Evolutionary conservation across 345 rosid genomes (phyloP).

Genomic region (Streptanthus diversifolius): DNA sequence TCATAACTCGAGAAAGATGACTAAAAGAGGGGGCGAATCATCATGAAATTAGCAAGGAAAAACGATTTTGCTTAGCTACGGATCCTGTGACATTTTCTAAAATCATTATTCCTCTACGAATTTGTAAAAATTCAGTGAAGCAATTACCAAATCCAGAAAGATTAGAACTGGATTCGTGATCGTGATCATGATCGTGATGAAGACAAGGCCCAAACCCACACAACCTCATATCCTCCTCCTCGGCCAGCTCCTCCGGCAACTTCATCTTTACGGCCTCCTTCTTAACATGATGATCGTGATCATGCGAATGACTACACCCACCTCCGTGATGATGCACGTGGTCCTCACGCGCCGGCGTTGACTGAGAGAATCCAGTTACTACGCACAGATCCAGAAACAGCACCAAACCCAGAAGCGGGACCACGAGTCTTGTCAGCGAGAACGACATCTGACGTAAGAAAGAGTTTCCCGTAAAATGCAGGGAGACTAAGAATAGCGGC

Average conservation of each 20-base stretch:
- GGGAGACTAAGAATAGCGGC: slow-evolving; percentile 22
- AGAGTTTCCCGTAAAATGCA: background rate
- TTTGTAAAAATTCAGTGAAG: background rate
- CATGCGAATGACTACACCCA: slow-evolving; percentile 47
- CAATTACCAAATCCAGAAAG: slow-evolving; percentile 62
- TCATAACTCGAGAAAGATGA: background rate
- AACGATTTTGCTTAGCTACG: background rate
- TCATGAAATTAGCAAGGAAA: background rate
- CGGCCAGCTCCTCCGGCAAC: slow-evolving; percentile 91
- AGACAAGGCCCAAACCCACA: slow-evolving; percentile 65
- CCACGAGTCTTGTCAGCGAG: slow-evolving; percentile 2
- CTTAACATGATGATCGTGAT: slow-evolving; percentile 27
- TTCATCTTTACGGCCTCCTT: slow-evolving; percentile 29
- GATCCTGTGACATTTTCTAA: background rate
- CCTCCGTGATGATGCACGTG: slow-evolving; percentile 44
- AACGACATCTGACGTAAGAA: slow-evolving; percentile 33
- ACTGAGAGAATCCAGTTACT: slow-evolving; percentile 40
- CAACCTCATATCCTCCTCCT: slow-evolving; percentile 86
- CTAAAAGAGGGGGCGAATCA: background rate
- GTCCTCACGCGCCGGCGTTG: slow-evolving; percentile 46
- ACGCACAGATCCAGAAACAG: slow-evolving; percentile 50
- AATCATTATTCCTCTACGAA: background rate
- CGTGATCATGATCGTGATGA: slow-evolving; percentile 34
- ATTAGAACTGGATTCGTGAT: slow-evolving; percentile 30
- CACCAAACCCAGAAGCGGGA: slow-evolving; percentile 28